Percentiles rank a stretch among this genome's conserved stretches.
These are phyloP conservation scores for Pythium guiyangense DNA, from an alignment of 352 stramenopile genomes.

Conservation along the genomic window DNA sequence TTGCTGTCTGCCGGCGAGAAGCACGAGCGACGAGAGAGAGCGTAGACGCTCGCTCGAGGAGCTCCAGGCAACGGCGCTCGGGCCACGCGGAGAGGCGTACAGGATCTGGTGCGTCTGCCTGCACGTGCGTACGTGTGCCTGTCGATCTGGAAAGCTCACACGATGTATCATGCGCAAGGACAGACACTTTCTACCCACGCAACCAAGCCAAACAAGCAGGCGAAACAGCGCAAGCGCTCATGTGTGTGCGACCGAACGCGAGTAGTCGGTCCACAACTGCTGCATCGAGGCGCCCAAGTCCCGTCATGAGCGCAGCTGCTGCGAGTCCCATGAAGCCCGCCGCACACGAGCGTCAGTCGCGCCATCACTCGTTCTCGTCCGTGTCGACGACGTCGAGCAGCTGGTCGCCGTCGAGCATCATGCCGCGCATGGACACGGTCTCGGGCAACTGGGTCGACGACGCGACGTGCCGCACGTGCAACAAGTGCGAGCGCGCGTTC, in stretches of 20 bases:
- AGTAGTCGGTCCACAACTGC: neutral
- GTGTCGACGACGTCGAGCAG: conserved; percentile 63
- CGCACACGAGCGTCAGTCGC: conserved; percentile 9
- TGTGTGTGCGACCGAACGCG: conserved; percentile 39
- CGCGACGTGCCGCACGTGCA: conserved; percentile 38
- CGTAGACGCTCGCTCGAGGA: too few species aligned
- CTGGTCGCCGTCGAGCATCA: conserved; percentile 49
- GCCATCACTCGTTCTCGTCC: conserved; percentile 51
- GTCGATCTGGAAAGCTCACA: too few species aligned
- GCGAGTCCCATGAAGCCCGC: conserved; percentile 5
- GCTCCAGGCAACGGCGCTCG: too few species aligned
- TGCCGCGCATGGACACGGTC: conserved; percentile 45
- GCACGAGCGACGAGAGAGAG: too few species aligned
- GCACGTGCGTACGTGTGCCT: too few species aligned
- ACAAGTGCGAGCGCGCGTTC: conserved; percentile 66
- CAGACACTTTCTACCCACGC: neutral
- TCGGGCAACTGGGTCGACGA: conserved; percentile 73
- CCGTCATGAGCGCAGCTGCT: neutral
- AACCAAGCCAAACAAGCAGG: too few species aligned
- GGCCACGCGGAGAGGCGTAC: too few species aligned
- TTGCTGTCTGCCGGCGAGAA: too few species aligned
- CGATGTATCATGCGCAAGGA: too few species aligned
- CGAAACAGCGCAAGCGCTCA: conserved; percentile 8
- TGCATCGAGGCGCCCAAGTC: conserved; percentile 2
- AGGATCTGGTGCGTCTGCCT: too few species aligned